phyloP scores from a whole-genome alignment of 225 moss, liverwort and hornwort genomes.

The Pseudisothecium myosuroides region DNA sequence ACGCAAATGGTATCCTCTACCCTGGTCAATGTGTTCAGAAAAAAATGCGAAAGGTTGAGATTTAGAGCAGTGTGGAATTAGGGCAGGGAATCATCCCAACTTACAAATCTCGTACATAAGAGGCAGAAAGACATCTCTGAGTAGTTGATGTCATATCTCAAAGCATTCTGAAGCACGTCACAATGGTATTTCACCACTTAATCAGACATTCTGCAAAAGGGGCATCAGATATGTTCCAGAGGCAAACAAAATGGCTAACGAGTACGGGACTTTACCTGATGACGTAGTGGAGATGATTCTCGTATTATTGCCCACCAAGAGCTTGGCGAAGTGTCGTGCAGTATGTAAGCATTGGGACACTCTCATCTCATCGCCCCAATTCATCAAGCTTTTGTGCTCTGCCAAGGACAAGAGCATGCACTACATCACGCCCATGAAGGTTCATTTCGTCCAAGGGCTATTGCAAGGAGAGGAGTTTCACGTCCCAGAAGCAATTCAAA shows the following conservation, averaged over 20 bases:
- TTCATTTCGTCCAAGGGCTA: slow-evolving; percentile 12
- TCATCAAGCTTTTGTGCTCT: slow-evolving; percentile 19
- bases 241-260: not conserved
- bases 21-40: too few species aligned
- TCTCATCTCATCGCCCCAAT: slow-evolving; percentile 12
- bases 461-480: slow-evolving; percentile 3
- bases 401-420: slow-evolving; percentile 19
- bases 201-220: not conserved
- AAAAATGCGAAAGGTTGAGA: slow-evolving; percentile 4
- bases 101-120: not conserved
- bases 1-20: not conserved
- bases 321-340: slow-evolving; percentile 5
- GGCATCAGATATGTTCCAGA: not conserved
- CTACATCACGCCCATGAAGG: slow-evolving; percentile 8
- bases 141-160: not conserved
- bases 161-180: not conserved
- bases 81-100: not conserved
- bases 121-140: not conserved
- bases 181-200: not conserved
- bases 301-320: slow-evolving; percentile 3
- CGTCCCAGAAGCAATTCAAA: not conserved
- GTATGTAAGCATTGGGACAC: slow-evolving; percentile 18
- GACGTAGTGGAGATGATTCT: slow-evolving; percentile 19
- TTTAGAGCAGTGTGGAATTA: not conserved
- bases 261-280: not conserved